Conservation (phyloP, 176 grass and related monocot genomes). For the Dendrocalamus sinicus region DNA sequence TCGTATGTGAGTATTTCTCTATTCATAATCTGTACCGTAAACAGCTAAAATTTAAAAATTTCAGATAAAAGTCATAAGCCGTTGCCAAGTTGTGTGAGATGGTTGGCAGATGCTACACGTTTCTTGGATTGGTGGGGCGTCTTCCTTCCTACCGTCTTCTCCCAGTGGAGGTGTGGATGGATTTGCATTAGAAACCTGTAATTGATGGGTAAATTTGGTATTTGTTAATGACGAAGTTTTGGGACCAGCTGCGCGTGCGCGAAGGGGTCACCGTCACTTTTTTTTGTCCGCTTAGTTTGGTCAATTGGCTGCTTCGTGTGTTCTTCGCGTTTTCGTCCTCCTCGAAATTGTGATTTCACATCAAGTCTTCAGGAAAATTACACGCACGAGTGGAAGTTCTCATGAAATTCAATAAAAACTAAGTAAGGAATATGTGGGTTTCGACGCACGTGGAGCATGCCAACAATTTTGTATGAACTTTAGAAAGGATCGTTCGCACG, state of each 20-base stretch:
- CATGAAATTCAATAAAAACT: background rate
- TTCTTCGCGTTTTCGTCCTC: background rate
- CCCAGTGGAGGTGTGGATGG: slow-evolving; percentile 17
- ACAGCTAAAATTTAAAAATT: too few relatives aligned
- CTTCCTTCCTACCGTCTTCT: slow-evolving; percentile 34
- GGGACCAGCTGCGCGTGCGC: slow-evolving; percentile 20
- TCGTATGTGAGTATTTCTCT: too few relatives aligned
- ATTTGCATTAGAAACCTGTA: slow-evolving; percentile 43
- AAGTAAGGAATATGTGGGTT: background rate
- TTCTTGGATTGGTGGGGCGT: background rate
- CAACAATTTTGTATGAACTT: background rate
- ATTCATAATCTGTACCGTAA: too few relatives aligned
- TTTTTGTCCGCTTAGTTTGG: background rate
- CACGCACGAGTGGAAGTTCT: too few relatives aligned
- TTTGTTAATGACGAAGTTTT: background rate
- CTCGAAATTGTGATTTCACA: background rate
- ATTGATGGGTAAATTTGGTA: slow-evolving; percentile 41
- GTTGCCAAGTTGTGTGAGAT: background rate
- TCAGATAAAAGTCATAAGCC: too few relatives aligned
- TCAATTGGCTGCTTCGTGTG: background rate
- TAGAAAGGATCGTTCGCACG: background rate
- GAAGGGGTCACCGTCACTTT: slow-evolving; percentile 18
- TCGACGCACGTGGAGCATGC: background rate
- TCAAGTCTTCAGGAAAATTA: fast-evolving
- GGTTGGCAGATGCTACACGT: slow-evolving; percentile 30